Evolutionary conservation across 2,329 filamentous ascomycete species (phyloP), one percentile per base, ranked within the genome.

Genomic region (Fusarium sp.): DNA sequence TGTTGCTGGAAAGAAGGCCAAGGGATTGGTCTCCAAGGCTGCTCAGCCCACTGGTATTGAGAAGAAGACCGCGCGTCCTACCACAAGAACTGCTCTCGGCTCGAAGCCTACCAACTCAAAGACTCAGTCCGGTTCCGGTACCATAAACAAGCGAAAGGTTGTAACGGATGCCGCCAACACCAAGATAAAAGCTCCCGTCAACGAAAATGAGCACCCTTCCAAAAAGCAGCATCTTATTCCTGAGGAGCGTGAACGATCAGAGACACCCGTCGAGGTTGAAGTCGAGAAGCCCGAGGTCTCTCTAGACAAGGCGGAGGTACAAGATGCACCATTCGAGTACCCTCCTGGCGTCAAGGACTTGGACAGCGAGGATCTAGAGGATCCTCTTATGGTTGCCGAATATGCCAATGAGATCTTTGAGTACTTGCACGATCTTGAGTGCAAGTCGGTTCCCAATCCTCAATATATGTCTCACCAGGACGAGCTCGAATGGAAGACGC

Each of bases 341-440:
- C 74, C 75, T 58, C 48, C 55, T 14, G 80, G 82, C 15, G 71
- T 90, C 62, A 87, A 90, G 77, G 88, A 96, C 77, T 87, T 98
- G 36, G 96, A 98, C 80, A 87, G 87, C 56, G 96, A 98, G 82
- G 96, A 99, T 79, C 82, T 93, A 57, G 94, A 97, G 76, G 96
- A 99, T 80, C 97, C 97, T 32, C 88, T 98, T 78, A 98, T 99
- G 96, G 96, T 97, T 74, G 94, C 96, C 58, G 96, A 98, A 83
- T 99, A 99, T 80, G 95, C 97, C 56, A 92, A 92, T 69, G 96
- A 99, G 81, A 98, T 99, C 80, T 98, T 98, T 81, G 95, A 98
- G 76, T 98, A 99, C 83, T 89, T 98, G 74, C 92, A 91, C 79
- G 92, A 97, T 78, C 90, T 98, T 30, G 96, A 99, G 85, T 87